Evolutionary conservation across 371 early-diverging fungal species (phyloP).

Genomic region (Phascolomyces articulosus): DNA sequence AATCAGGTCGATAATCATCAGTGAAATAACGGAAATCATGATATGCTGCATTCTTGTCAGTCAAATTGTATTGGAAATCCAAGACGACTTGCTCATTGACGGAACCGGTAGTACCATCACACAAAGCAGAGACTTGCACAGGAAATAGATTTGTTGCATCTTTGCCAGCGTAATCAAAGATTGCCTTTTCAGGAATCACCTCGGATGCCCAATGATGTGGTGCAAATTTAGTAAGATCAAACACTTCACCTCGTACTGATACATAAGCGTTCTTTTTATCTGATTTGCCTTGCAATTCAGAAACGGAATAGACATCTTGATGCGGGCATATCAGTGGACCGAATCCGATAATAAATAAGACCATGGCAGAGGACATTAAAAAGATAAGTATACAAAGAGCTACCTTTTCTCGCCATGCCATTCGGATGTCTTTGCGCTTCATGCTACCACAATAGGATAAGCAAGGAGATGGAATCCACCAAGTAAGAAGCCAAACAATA

Average conservation of each 20-base stretch:
- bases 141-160: constrained; percentile 75
- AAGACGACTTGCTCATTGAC: constrained; percentile 37
- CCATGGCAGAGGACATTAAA: constrained; percentile 50
- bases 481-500: constrained; percentile 84
- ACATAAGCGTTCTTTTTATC: constrained; percentile 53
- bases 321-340: constrained; percentile 88
- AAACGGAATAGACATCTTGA: constrained; percentile 65
- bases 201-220: constrained; percentile 53
- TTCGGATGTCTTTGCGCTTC: constrained; percentile 79
- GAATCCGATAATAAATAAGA: constrained; percentile 74
- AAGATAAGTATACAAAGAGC: constrained; percentile 79
- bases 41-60: constrained; percentile 38
- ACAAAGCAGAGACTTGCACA: constrained; percentile 67
- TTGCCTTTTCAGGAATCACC: constrained; percentile 48
- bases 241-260: constrained; percentile 74
- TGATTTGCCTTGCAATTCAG: constrained; percentile 43
- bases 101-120: constrained; percentile 42
- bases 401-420: constrained; percentile 88
- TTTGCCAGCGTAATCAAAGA: constrained; percentile 66
- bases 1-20: constrained; percentile 49
- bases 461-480: constrained; percentile 83
- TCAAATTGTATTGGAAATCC: constrained; percentile 42
- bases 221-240: constrained; percentile 68
- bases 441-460: constrained; percentile 71
- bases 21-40: constrained; percentile 44